Evolutionary conservation across 2,329 filamentous ascomycete genomes (phyloP).

Genomic region (Orbilia blumenaviensis): DNA sequence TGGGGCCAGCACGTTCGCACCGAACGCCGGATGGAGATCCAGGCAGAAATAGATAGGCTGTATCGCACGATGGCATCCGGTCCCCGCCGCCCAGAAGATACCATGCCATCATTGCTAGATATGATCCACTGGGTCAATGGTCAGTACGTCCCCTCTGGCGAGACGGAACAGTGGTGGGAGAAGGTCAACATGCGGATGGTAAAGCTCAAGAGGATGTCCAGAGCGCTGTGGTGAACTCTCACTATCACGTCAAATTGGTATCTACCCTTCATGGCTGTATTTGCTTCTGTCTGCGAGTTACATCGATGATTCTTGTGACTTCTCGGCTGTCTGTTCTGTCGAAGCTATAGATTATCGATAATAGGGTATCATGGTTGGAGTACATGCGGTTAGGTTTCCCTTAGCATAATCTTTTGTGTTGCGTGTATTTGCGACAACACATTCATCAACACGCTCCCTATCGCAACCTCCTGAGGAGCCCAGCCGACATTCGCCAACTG

Average conservation of each 20-base stretch:
- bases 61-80: not conserved
- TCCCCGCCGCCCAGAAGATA: conserved; percentile 4
- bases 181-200: not conserved
- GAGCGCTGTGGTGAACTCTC: not conserved
- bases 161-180: conserved; percentile 1
- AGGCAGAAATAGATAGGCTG: not conserved
- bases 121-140: conserved; percentile 11
- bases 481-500: not conserved
- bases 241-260: conserved; percentile 9
- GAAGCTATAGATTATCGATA: no score
- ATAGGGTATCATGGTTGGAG: no score
- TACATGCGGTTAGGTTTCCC: no score
- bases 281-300: no score
- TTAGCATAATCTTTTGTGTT: not conserved
- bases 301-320: not conserved
- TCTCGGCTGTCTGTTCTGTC: no score
- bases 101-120: conserved; percentile 12
- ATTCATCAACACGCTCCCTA: not conserved
- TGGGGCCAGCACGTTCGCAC: conserved; percentile 1
- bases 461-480: not conserved
- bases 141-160: conserved; percentile 1
- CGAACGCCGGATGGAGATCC: not conserved
- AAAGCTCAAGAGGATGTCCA: not conserved
- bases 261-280: not conserved
- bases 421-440: conserved; percentile 7